Base-by-base conservation (phyloP, 2,329 filamentous ascomycete species). In the Aspergillus alliaceus region DNA sequence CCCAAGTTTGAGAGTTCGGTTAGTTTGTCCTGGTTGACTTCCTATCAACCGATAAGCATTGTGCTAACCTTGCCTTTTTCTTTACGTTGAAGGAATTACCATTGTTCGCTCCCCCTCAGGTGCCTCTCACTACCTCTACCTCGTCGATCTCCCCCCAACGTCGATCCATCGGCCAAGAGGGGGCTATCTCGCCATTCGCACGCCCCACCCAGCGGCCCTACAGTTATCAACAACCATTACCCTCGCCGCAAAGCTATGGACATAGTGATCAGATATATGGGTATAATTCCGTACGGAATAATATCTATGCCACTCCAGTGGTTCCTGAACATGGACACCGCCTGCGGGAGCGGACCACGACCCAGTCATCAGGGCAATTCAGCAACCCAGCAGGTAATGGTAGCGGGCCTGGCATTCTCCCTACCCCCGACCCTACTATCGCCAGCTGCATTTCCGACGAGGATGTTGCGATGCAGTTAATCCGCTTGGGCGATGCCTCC, bases 361-460 rank as follows among this genome's bases (percentile, higher is more conserved):
- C 84, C 62, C 78, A 82, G 34, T 75, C 73, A 35, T 69, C 69
- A 22, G 68, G 72, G 51, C 70, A 72, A 39, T 78, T 76, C 48
- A 71, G 71, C 60, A 75, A 74, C 60, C 70, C 72, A 51, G 76
- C 74, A 39, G 72, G 69, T 56, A 72, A 70, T 37, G 66, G 64
- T 40, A 69, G 72, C 51, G 77, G 72, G 50, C 72, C 80, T 61
- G 86, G 87, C 54, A 85, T 96, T 65, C 80, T 97, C 62, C 93
- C 93, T 20, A 99, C 95, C 2, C 95, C 95, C 25, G 95, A 98
- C 68, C 93, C 93, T n/a, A 99, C 95, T 12, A 90, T 98, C 66
- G 91, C 91, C 54, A 98, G 93, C 77, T 96, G 91, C 74, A 93
- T 99, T 75, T 98, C 93, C 14, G 95, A 99, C 72, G 95, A 99